Evolutionary conservation across 345 rosid species (phyloP).

Genomic region (Arabis alpina): DNA sequence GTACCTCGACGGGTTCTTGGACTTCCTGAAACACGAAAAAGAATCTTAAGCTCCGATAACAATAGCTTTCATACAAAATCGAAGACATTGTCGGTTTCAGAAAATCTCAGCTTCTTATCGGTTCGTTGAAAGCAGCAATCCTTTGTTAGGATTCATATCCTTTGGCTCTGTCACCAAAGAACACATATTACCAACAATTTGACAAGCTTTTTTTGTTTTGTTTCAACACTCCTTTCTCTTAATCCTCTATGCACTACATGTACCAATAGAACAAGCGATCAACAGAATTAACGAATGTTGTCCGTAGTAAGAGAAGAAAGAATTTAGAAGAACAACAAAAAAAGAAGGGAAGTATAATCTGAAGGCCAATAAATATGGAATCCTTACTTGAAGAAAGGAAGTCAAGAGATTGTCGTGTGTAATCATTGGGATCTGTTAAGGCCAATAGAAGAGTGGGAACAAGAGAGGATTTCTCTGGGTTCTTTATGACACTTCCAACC

Average conservation of each 20-base stretch:
- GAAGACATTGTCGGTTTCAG: too few relatives aligned
- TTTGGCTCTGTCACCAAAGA: constrained; percentile 96
- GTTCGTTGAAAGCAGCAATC: constrained; percentile 96
- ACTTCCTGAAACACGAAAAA: too few relatives aligned
- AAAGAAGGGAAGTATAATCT: constrained; percentile 10
- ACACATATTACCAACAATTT: constrained; percentile 98
- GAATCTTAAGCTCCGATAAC: too few relatives aligned
- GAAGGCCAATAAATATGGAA: constrained; percentile 20
- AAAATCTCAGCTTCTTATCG: too few relatives aligned
- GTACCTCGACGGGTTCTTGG: too few relatives aligned
- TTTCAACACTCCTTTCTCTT: constrained; percentile 96
- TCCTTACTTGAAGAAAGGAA: constrained; percentile 92
- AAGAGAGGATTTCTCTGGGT: constrained; percentile 97
- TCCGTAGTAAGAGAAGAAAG: constrained; percentile 56
- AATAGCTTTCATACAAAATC: too few relatives aligned
- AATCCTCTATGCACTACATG: constrained; percentile 97
- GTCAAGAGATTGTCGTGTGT: constrained; percentile 93
- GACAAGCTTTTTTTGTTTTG: constrained; percentile 97
- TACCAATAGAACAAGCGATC: constrained; percentile 93
- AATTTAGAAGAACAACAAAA: constrained; percentile 26
- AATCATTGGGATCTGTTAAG: constrained; percentile 92
- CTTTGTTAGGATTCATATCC: constrained; percentile 97
- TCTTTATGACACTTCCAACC: constrained; percentile 98
- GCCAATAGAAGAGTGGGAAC: constrained; percentile 95
- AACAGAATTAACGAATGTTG: constrained; percentile 90